A percentile compares a stretch with the other conserved stretches of the same genome.
These are phyloP conservation scores for Gossypium thurberi DNA, from an alignment of 345 rosid species.

Conservation along the genomic window DNA sequence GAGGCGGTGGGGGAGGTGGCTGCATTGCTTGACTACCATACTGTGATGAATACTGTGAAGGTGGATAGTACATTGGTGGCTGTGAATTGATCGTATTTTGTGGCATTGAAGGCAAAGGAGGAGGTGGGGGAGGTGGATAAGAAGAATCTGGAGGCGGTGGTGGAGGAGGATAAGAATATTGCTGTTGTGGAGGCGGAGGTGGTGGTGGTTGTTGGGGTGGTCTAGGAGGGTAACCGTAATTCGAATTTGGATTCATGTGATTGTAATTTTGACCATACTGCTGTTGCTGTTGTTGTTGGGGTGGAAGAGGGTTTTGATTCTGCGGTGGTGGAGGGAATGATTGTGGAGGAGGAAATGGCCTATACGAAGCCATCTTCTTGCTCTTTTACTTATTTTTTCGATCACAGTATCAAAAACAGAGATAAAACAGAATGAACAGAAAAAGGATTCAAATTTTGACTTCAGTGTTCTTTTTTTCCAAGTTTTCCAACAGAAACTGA, in stretches of 20 bases:
- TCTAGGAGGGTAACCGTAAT: conserved; percentile 24
- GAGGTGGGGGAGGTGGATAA: conserved; percentile 47
- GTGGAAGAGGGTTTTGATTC: conserved; percentile 20
- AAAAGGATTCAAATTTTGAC: background rate
- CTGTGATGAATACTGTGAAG: conserved; percentile 45
- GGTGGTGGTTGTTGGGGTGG: conserved; percentile 36
- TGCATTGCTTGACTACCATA: conserved; percentile 48
- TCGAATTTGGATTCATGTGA: conserved; percentile 22
- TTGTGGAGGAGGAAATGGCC: conserved; percentile 46
- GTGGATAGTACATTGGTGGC: conserved; percentile 42
- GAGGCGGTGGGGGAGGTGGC: conserved; percentile 54
- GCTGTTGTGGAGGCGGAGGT: conserved; percentile 53
- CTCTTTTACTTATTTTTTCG: background rate
- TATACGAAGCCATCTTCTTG: conserved; percentile 38
- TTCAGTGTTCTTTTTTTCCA: background rate
- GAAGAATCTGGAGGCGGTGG: conserved; percentile 41
- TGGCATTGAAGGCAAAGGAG: conserved; percentile 35
- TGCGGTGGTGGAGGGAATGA: conserved; percentile 17
- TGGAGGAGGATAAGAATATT: conserved; percentile 45
- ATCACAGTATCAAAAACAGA: conserved; percentile 5
- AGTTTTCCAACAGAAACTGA: background rate
- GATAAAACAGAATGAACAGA: background rate
- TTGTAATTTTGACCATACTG: conserved; percentile 18
- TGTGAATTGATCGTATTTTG: conserved; percentile 24
- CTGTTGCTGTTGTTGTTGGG: conserved; percentile 14